A percentile compares a stretch with the other conserved stretches of the same genome.
These are phyloP conservation scores for Phyllosticta ampelicida DNA, from an alignment of 2,329 filamentous ascomycete species.

Conservation along the genomic window DNA sequence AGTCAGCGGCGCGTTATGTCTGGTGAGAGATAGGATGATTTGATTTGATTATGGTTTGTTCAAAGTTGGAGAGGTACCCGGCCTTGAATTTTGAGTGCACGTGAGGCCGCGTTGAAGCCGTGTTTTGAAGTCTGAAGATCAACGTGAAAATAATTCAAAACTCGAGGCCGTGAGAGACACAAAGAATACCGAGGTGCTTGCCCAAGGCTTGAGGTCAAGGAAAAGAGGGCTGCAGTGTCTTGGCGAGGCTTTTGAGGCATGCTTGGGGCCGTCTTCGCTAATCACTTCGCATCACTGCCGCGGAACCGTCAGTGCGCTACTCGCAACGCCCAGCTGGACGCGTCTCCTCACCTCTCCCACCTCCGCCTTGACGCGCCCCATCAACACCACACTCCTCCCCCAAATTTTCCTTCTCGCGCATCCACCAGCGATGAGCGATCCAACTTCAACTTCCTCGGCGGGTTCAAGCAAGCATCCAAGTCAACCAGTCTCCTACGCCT, in stretches of 20 bases:
- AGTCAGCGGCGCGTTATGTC: neutral
- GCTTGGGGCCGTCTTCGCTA: neutral
- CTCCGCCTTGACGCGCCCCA: neutral
- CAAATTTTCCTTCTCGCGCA: neutral
- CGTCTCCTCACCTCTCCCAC: neutral
- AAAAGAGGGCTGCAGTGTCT: neutral
- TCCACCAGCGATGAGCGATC: constrained; percentile 11
- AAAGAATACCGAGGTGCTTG: neutral
- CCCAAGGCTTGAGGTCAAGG: neutral
- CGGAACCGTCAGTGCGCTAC: neutral
- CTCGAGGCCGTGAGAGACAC: neutral
- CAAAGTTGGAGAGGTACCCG: neutral
- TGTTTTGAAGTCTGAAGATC: neutral
- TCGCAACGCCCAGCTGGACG: neutral
- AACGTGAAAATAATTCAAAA: neutral
- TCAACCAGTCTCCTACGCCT: constrained; percentile 35
- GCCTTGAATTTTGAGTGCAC: neutral
- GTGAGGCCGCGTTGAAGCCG: neutral
- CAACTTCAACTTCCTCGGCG: constrained; percentile 16
- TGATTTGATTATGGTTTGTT: neutral
- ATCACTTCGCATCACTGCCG: neutral
- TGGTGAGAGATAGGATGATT: neutral
- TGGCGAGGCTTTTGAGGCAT: neutral
- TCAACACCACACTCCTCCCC: neutral
- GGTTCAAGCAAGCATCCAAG: constrained; percentile 17